Base-by-base conservation (phyloP, 306 rosid genomes). In the Quercus ilex region DNA sequence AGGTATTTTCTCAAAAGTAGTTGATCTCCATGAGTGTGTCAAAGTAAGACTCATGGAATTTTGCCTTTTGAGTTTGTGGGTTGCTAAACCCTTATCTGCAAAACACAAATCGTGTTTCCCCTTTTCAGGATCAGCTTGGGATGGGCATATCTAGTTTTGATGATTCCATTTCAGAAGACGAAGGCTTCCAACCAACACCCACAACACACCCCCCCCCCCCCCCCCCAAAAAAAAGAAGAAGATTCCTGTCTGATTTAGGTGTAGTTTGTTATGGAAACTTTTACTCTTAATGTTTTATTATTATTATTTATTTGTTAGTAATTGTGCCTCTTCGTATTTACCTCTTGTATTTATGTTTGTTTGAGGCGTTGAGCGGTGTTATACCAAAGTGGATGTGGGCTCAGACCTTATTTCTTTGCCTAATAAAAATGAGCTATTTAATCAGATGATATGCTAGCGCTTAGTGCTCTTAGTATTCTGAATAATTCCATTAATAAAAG, bases 1-100 rank as follows among this genome's bases (percentile, higher is more conserved):
- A 49, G 3, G 62, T 30, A 14, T 63, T 26, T 26, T 67, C 30
- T 23, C 28, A 74, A 19, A 5, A 0, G 51, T 19, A 30, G 35
- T 53, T 60, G 78, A 31, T 70, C 67, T 70, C 77, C 65, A 19
- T 20, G 73, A 25, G 28, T 9, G 62, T 35, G 64, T 75, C 72
- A 60, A 52, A 51, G 12, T 15, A 28, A 59, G 57, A 12, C 70
- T 56, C 1, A 4, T 33, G 77, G 67, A 62, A 33, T 3, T 72
- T 55, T 64, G 56, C 85, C 30, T 72, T 7, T 0, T 41, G 5
- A 71, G 71, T 18, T 25, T 46, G 12, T 8, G 56, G 56, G 58
- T 31, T 28, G 20, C 23, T 17, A 2, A 65, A 31, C 4, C 30
- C 10, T n/a, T 28, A 58, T 26, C 25, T 69, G 64, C 68, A 19